Evolutionary conservation across 2,329 filamentous ascomycete species (phyloP).

Genomic region (Trichoderma sp.): DNA sequence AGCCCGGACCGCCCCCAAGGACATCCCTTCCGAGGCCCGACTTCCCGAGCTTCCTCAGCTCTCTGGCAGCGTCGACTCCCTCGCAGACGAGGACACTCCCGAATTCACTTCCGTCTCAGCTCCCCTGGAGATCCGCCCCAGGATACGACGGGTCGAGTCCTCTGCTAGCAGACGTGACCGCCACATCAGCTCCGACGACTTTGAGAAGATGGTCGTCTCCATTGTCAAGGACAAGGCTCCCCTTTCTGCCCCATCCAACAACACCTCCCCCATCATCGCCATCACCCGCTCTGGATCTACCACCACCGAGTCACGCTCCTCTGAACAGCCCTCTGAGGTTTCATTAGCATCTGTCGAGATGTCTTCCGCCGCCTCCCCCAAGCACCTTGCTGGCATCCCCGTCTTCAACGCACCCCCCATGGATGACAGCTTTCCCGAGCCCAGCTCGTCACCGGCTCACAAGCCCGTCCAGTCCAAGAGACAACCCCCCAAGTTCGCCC

Average conservation of each 20-base stretch:
- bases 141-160: conserved; percentile 71
- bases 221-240: conserved; percentile 84
- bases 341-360: conserved; percentile 37
- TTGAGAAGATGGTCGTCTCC: conserved; percentile 91
- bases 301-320: conserved; percentile 50
- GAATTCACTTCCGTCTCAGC: conserved; percentile 58
- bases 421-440: conserved; percentile 61
- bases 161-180: conserved; percentile 70
- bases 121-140: conserved; percentile 65
- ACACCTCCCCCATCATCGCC: conserved; percentile 38
- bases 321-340: conserved; percentile 45
- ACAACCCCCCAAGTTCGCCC: conserved; percentile 62
- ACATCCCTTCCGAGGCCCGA: conserved; percentile 48
- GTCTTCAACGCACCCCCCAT: conserved; percentile 48
- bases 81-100: conserved; percentile 66
- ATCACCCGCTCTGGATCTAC: conserved; percentile 48
- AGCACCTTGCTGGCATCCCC: conserved; percentile 76
- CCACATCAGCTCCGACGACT: conserved; percentile 88
- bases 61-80: conserved; percentile 75
- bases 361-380: conserved; percentile 61
- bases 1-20: conserved; percentile 48
- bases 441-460: conserved; percentile 55
- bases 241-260: conserved; percentile 46
- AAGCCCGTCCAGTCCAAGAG: conserved; percentile 72
- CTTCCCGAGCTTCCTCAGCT: conserved; percentile 67